Conservation (phyloP, 2,329 filamentous ascomycete species). For the Ramularia collo-cygni region DNA sequence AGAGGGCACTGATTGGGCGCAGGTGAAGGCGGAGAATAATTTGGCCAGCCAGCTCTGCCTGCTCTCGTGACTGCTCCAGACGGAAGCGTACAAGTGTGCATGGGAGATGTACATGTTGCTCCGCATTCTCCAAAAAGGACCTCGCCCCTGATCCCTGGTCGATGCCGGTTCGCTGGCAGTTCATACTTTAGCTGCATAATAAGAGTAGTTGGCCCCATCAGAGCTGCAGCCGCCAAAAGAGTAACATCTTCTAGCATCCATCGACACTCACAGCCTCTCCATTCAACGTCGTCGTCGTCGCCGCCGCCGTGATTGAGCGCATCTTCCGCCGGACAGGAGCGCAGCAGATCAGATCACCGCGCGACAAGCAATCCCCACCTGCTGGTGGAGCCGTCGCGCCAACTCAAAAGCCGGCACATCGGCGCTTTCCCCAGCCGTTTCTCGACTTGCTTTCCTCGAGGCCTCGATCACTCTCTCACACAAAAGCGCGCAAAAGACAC, state of each 20-base stretch:
- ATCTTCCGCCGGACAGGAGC: no score
- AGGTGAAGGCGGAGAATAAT: conserved; percentile 12
- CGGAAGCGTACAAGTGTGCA: conserved; percentile 10
- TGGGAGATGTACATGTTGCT: conserved; percentile 12
- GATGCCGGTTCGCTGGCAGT: conserved; percentile 14
- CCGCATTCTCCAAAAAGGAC: conserved; percentile 7
- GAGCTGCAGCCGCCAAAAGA: neutral
- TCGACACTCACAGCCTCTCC: neutral
- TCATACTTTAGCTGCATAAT: conserved; percentile 12
- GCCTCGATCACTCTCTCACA: conserved; percentile 6
- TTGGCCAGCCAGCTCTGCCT: conserved; percentile 7
- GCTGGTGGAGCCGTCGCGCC: conserved; percentile 4
- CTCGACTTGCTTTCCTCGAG: conserved; percentile 9
- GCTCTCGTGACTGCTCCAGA: conserved; percentile 13
- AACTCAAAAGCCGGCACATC: conserved; percentile 4
- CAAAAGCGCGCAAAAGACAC: conserved; percentile 1
- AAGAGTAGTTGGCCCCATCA: conserved; percentile 5
- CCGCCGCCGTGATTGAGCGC: no score
- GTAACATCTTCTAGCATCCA: neutral
- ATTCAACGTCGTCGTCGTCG: neutral
- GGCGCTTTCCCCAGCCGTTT: conserved; percentile 16
- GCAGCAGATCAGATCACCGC: conserved; percentile 5
- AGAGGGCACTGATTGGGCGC: conserved; percentile 13
- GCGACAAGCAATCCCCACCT: conserved; percentile 11
- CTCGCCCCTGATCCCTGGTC: conserved; percentile 11